Evolutionary conservation across 2,329 filamentous ascomycete genomes (phyloP), one percentile per base, ranked within the genome.

Genomic region (Celoporthe dispersa): DNA sequence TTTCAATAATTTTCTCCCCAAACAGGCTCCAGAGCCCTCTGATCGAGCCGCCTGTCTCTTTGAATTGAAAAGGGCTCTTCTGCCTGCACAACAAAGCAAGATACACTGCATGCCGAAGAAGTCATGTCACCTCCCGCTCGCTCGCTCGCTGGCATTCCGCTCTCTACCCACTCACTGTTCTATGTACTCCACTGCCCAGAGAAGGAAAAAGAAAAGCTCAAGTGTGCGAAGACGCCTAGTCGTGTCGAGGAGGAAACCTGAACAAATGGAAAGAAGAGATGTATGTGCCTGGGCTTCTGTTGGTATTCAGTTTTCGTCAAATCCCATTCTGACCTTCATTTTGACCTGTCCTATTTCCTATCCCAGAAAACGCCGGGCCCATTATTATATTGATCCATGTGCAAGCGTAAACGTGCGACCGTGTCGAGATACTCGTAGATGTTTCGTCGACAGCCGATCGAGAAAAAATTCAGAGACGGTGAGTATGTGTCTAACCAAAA

Each of bases 291-390:
- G 51, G 37, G 63, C 60, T 59, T 25, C 60, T 59, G 37, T 57
- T 71, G 70, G 67, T 70, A 64, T 70, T 69, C 44, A 70, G 48
- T 67, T 67, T 67, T 71, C 67, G 51, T 64, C 60, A 68, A 64
- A 61, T 64, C 67, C 68, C 39, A 64, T 63, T 62, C 60, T 69
- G 33, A 44, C 64, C 51, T 35, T 55, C 60, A 68, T 66, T 65
- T 65, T 61, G 63, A 33, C 33, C 53, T 64, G 63, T 62, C 39
- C 67, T 31, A 62, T 53, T 48, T 37, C 55, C 53, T 66, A 31
- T 64, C 51, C 48, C 69, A 64, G 44, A 62, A 48, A 71, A 71
- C 70, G 70, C 70, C 70, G 41, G 48, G 33, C 68, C 64, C 67
- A 62, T 25, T 22, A 65, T 53, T 69, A 69, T 71, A 39, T 67